Conservation (phyloP, 352 stramenopile genomes). For the Elongisporangium anandrum region DNA sequence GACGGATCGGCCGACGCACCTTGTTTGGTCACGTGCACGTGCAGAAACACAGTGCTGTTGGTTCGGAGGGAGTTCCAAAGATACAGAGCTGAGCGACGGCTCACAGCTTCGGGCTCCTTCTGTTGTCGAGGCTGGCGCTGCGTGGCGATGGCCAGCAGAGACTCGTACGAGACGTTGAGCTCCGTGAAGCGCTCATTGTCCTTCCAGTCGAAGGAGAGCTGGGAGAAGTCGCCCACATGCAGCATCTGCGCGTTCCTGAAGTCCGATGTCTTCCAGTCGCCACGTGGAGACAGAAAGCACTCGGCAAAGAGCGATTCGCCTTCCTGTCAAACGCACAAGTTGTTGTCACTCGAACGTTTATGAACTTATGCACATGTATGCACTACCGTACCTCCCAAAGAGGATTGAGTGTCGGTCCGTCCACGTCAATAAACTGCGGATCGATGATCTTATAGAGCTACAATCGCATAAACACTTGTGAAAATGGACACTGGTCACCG, state of each 20-base stretch:
- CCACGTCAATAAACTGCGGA: slow-evolving; percentile 41
- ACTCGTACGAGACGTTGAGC: slow-evolving; percentile 41
- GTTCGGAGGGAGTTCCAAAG: slow-evolving; percentile 37
- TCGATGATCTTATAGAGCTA: slow-evolving; percentile 77
- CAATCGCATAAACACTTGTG: slow-evolving; percentile 1
- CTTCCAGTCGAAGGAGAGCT: slow-evolving; percentile 66
- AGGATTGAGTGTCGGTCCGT: slow-evolving; percentile 48
- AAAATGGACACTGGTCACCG: background rate
- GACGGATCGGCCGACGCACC: slow-evolving; percentile 41
- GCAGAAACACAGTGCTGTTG: slow-evolving; percentile 63
- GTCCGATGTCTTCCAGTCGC: slow-evolving; percentile 38
- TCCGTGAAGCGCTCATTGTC: slow-evolving; percentile 49
- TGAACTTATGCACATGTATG: background rate
- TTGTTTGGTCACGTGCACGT: slow-evolving; percentile 64
- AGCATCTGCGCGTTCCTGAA: slow-evolving; percentile 33
- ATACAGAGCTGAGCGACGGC: slow-evolving; percentile 1
- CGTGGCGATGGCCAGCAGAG: slow-evolving; percentile 10
- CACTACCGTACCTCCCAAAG: slow-evolving; percentile 43
- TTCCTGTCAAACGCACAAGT: slow-evolving; percentile 16
- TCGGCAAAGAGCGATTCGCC: slow-evolving; percentile 48
- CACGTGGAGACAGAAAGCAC: slow-evolving; percentile 51
- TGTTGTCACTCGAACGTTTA: background rate
- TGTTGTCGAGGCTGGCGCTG: slow-evolving; percentile 4
- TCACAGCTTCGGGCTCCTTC: background rate
- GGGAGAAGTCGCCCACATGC: slow-evolving; percentile 43